phyloP scores from a whole-genome alignment of 2,329 filamentous ascomycete species.

The Pezicula neosporulosa region DNA sequence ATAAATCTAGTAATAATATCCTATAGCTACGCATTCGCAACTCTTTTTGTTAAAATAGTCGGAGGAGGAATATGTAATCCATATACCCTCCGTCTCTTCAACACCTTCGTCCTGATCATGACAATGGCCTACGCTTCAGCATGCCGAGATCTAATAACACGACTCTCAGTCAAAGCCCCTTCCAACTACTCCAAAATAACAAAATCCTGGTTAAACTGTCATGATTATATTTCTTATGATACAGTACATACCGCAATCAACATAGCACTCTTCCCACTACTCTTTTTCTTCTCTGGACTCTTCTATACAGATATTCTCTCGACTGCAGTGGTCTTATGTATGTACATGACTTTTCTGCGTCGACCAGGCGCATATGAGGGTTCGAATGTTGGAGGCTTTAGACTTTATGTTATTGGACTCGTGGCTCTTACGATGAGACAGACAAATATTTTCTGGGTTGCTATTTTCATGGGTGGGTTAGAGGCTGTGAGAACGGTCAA shows the following conservation, averaged over 20 bases:
- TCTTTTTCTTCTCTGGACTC: slow-evolving; percentile 94
- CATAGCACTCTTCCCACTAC: slow-evolving; percentile 76
- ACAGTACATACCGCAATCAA: slow-evolving; percentile 67
- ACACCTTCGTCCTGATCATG: slow-evolving; percentile 40
- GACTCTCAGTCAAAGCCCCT: slow-evolving; percentile 3
- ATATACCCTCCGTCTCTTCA: slow-evolving; percentile 45
- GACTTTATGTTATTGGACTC: slow-evolving; percentile 53
- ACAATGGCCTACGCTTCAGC: slow-evolving; percentile 28
- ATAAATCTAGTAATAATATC: slow-evolving; percentile 16
- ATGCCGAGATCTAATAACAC: slow-evolving; percentile 20
- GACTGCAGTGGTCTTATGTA: slow-evolving; percentile 68
- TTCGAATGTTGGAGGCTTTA: slow-evolving; percentile 10
- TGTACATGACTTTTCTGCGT: slow-evolving; percentile 56
- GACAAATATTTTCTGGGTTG: slow-evolving; percentile 96
- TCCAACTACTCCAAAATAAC: background rate
- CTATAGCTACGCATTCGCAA: slow-evolving; percentile 44
- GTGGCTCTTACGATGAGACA: slow-evolving; percentile 76
- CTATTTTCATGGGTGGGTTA: slow-evolving; percentile 67
- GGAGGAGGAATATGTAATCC: slow-evolving; percentile 32
- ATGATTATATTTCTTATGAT: slow-evolving; percentile 6
- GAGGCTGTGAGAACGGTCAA: slow-evolving; percentile 52
- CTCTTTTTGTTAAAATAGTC: slow-evolving; percentile 32
- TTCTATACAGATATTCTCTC: slow-evolving; percentile 95
- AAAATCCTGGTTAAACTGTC: background rate
- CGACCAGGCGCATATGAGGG: slow-evolving; percentile 20